These are phyloP conservation scores for Populus deltoides DNA, from an alignment of 345 rosid genomes.

Conservation along the genomic window DNA sequence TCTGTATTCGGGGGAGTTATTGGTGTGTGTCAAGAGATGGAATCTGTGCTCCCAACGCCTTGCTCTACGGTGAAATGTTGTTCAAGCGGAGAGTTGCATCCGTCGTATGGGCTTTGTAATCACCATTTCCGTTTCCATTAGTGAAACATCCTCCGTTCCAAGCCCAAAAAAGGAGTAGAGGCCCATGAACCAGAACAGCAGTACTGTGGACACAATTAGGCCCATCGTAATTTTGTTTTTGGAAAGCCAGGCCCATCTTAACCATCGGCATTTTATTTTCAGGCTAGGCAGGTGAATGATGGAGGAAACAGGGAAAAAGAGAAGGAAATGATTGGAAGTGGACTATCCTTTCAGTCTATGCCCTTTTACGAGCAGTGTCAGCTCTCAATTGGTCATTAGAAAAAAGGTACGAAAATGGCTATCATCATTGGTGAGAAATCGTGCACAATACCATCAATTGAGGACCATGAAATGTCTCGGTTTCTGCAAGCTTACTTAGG, in stretches of 20 bases:
- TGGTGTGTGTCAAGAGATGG: no score
- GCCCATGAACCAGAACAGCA: neutral
- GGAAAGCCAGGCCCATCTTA: neutral
- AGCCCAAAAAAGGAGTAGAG: neutral
- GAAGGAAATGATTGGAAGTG: neutral
- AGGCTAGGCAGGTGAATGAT: neutral
- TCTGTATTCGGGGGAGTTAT: no score
- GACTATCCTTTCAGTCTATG: neutral
- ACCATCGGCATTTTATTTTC: no score
- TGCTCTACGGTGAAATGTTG: no score
- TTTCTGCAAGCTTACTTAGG: slow-evolving; percentile 15
- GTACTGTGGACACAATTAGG: neutral
- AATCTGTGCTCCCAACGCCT: no score
- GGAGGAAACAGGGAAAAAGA: neutral
- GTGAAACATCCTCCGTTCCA: no score
- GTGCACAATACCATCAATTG: slow-evolving; percentile 22
- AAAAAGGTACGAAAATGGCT: neutral
- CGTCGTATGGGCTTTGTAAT: no score
- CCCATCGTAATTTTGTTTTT: neutral
- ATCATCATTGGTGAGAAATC: neutral
- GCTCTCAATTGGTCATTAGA: neutral
- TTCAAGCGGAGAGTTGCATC: no score
- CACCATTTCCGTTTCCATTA: no score
- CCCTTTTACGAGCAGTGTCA: neutral
- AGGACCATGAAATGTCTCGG: neutral